phyloP scores from a whole-genome alignment of 2,329 filamentous ascomycete genomes.

The Colletotrichum caudatum region DNA sequence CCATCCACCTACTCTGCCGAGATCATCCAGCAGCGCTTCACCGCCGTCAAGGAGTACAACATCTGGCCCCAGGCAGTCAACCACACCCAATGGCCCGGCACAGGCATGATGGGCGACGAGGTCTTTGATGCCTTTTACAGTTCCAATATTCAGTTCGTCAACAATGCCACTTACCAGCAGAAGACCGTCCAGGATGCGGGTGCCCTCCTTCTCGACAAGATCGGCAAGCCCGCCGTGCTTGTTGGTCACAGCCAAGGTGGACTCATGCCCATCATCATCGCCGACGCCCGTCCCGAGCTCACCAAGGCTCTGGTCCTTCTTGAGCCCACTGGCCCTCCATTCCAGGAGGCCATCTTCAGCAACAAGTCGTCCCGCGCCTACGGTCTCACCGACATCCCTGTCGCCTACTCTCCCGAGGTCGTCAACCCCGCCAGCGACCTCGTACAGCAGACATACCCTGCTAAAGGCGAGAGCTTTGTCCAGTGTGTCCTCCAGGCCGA shows the following conservation, averaged over 20 bases:
- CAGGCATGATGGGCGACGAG: slow-evolving; percentile 53
- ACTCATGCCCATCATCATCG: slow-evolving; percentile 55
- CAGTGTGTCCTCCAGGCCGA: slow-evolving; percentile 53
- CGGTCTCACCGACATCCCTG: slow-evolving; percentile 61
- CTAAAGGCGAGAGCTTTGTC: slow-evolving; percentile 43
- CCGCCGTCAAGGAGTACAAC: slow-evolving; percentile 49
- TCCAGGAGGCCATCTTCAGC: slow-evolving; percentile 56
- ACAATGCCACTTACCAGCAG: slow-evolving; percentile 52
- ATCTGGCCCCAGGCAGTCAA: slow-evolving; percentile 55
- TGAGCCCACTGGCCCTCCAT: slow-evolving; percentile 62
- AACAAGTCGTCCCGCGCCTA: slow-evolving; percentile 52
- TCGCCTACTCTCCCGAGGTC: slow-evolving; percentile 61
- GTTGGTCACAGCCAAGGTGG: slow-evolving; percentile 62
- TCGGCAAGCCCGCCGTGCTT: slow-evolving; percentile 55
- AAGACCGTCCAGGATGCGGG: slow-evolving; percentile 54
- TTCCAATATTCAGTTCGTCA: slow-evolving; percentile 54
- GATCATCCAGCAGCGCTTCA: slow-evolving; percentile 54
- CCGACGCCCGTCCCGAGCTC: slow-evolving; percentile 56
- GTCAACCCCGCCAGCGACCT: slow-evolving; percentile 51
- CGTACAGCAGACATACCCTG: slow-evolving; percentile 46
- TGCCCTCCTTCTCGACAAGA: slow-evolving; percentile 56
- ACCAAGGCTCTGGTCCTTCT: slow-evolving; percentile 57
- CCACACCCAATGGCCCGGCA: slow-evolving; percentile 59
- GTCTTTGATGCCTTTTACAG: slow-evolving; percentile 58
- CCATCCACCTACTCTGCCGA: slow-evolving; percentile 50